Evolutionary conservation across 2,329 filamentous ascomycete species (phyloP).

Genomic region (Graphiopsis chlorocephala): DNA sequence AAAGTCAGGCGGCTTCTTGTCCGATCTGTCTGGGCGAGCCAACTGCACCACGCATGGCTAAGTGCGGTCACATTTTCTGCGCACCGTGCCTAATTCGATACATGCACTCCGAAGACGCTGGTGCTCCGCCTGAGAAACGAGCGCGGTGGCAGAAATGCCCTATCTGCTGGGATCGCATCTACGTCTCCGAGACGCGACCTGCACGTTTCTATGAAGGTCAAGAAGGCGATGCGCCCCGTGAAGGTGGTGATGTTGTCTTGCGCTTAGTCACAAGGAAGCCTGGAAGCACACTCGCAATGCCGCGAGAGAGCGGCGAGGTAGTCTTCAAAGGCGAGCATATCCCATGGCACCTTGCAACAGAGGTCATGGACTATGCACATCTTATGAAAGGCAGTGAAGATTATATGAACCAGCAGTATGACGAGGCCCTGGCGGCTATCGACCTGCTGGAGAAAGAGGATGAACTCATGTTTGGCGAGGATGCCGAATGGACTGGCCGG

Average conservation of each 20-base stretch:
- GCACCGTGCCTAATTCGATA: slow-evolving; percentile 89
- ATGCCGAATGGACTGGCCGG: slow-evolving; percentile 87
- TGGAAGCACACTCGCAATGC: slow-evolving; percentile 81
- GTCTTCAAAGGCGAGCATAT: slow-evolving; percentile 70
- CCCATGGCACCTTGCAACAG: slow-evolving; percentile 92
- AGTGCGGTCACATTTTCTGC: slow-evolving; percentile 96
- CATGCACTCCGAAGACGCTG: slow-evolving; percentile 84
- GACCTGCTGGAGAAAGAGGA: slow-evolving; percentile 79
- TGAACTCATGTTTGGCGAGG: slow-evolving; percentile 86
- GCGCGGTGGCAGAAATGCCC: slow-evolving; percentile 91
- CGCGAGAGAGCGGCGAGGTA: slow-evolving; percentile 73
- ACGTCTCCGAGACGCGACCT: slow-evolving; percentile 82
- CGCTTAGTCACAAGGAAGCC: slow-evolving; percentile 78
- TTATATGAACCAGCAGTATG: slow-evolving; percentile 80
- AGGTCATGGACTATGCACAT: slow-evolving; percentile 89
- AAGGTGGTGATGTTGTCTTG: slow-evolving; percentile 86
- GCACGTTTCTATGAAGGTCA: slow-evolving; percentile 90
- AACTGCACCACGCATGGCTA: slow-evolving; percentile 92
- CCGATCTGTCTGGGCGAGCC: slow-evolving; percentile 93
- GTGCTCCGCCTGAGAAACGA: slow-evolving; percentile 62
- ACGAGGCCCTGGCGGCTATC: slow-evolving; percentile 73
- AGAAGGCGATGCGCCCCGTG: slow-evolving; percentile 73
- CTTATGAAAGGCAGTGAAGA: slow-evolving; percentile 91
- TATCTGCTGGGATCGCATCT: slow-evolving; percentile 92
- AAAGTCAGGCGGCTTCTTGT: slow-evolving; percentile 84